These are phyloP conservation scores for Monosporascus sp. DNA, from an alignment of 2,329 filamentous ascomycete genomes.

Conservation along the genomic window DNA sequence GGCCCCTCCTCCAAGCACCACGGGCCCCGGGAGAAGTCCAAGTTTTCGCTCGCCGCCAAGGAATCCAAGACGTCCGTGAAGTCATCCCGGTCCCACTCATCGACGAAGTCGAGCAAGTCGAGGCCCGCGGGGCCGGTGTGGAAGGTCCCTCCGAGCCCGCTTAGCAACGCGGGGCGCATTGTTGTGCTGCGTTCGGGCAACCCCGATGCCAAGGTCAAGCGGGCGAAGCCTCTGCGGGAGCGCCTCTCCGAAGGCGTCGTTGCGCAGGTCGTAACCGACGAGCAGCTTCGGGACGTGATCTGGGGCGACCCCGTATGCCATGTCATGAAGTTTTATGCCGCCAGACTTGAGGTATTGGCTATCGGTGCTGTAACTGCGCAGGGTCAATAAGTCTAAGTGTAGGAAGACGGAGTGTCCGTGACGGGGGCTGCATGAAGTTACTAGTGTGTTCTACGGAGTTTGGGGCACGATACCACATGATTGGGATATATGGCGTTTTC, in stretches of 20 bases:
- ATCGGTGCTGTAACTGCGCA: constrained; percentile 58
- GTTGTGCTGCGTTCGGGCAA: constrained; percentile 58
- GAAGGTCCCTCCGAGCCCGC: constrained; percentile 59
- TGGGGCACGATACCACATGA: not conserved
- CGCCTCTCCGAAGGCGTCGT: constrained; percentile 56
- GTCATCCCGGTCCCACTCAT: constrained; percentile 11
- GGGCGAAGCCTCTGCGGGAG: constrained; percentile 45
- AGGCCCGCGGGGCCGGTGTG: constrained; percentile 42
- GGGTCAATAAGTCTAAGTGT: constrained; percentile 11
- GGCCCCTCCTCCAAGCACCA: constrained; percentile 12
- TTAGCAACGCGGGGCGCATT: constrained; percentile 66
- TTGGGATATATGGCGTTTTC: too few relatives aligned
- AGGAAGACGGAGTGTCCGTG: not conserved
- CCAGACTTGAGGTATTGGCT: constrained; percentile 65
- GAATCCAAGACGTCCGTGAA: constrained; percentile 22
- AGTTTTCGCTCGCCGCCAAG: constrained; percentile 16
- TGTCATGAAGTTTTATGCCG: constrained; percentile 72
- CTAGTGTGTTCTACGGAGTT: not conserved
- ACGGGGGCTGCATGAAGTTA: not conserved
- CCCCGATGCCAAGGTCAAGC: constrained; percentile 30
- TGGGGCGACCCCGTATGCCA: constrained; percentile 82
- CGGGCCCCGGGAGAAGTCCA: constrained; percentile 22
- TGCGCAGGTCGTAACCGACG: constrained; percentile 63
- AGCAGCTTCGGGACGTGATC: constrained; percentile 62
- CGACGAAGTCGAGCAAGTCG: constrained; percentile 9